phyloP scores from a whole-genome alignment of 1,139 yeast species.

The Geotrichum aggregatum region DNA sequence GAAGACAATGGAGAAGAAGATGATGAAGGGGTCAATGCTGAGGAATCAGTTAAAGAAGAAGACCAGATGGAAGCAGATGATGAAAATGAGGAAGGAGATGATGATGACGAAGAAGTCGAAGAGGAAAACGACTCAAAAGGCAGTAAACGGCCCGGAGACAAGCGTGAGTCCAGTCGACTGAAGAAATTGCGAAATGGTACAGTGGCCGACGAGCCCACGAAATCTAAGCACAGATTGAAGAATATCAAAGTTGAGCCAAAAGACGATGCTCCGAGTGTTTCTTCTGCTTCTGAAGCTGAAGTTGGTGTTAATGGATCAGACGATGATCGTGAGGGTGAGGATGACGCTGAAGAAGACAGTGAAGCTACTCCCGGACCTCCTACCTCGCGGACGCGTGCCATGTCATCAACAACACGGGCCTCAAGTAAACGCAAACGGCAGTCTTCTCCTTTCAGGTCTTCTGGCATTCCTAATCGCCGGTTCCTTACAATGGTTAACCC shows the following conservation, averaged over 20 bases:
- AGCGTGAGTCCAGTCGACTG: conserved; percentile 15
- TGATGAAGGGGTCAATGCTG: neutral
- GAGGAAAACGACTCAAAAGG: conserved; percentile 1
- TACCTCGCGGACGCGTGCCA: conserved; percentile 14
- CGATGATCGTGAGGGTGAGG: conserved; percentile 6
- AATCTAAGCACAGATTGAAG: neutral
- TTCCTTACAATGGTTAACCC: conserved; percentile 43
- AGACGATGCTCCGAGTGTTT: neutral
- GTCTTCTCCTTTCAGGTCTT: conserved; percentile 27
- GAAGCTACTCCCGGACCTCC: conserved; percentile 17
- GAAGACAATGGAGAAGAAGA: conserved; percentile 5
- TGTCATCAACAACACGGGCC: conserved; percentile 3
- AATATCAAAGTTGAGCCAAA: neutral
- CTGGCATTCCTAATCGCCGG: conserved; percentile 25
- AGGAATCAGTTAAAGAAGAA: neutral
- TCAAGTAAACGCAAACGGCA: conserved; percentile 24
- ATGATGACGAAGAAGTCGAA: conserved; percentile 8
- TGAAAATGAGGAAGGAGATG: conserved; percentile 3
- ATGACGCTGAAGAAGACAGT: conserved; percentile 6
- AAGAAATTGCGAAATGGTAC: conserved; percentile 18
- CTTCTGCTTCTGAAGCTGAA: neutral
- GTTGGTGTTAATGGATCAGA: conserved; percentile 9
- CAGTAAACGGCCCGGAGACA: conserved; percentile 4
- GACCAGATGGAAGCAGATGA: no score
- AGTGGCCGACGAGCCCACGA: conserved; percentile 9